phyloP scores from a whole-genome alignment of 768 basidiomycete species.

The Sporobolomyces phaffii region DNA sequence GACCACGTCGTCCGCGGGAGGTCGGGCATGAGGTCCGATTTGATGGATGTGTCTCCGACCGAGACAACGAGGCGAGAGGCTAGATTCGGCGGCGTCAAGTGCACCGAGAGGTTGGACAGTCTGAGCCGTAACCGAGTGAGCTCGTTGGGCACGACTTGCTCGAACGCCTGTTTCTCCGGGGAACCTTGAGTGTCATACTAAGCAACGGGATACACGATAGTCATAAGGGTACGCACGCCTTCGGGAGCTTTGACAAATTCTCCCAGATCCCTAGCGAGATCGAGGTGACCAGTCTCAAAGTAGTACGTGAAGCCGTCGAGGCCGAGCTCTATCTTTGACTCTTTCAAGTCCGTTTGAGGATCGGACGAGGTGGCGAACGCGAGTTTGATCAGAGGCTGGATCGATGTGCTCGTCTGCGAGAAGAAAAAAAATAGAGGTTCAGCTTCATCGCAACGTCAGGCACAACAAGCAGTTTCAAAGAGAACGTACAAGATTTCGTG shows the following conservation, averaged over 20 bases:
- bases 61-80: constrained; percentile 60
- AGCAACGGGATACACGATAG: no score
- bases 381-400: constrained; percentile 55
- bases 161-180: constrained; percentile 70
- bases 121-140: constrained; percentile 65
- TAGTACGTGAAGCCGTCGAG: constrained; percentile 18
- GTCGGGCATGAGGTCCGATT: constrained; percentile 65
- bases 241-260: constrained; percentile 74
- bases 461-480: no score
- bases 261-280: constrained; percentile 60
- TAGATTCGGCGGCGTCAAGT: constrained; percentile 56
- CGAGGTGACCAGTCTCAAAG: constrained; percentile 58
- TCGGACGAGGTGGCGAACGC: constrained; percentile 13
- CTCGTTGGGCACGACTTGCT: constrained; percentile 85
- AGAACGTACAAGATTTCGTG: constrained; percentile 54
- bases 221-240: constrained; percentile 60
- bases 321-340: constrained; percentile 17
- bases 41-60: constrained; percentile 61
- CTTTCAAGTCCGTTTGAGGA: constrained; percentile 20
- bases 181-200: no score
- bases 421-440: no score
- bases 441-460: no score
- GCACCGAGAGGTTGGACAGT: constrained; percentile 62
- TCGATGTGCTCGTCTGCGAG: constrained; percentile 31
- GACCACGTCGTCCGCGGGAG: constrained; percentile 56